phyloP scores from a whole-genome alignment of 768 basidiomycete genomes.

The Podaxis pistillaris region DNA sequence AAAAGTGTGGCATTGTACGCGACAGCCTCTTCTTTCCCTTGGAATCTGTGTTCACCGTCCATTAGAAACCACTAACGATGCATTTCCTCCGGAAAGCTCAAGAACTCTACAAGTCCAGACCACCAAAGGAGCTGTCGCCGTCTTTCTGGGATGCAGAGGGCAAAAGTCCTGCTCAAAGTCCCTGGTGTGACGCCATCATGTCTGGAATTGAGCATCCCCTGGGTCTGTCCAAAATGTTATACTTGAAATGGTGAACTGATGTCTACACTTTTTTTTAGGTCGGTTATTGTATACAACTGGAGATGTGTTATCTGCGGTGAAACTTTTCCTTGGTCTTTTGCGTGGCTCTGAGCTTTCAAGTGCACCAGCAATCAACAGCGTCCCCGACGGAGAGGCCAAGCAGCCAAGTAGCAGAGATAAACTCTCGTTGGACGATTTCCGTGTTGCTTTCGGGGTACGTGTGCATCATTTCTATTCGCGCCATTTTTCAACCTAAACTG shows the following conservation, averaged over 20 bases:
- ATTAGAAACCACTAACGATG: conserved; percentile 82
- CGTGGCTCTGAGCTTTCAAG: conserved; percentile 36
- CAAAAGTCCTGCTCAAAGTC: conserved; percentile 31
- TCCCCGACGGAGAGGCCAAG: conserved; percentile 10
- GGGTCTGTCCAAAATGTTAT: conserved; percentile 38
- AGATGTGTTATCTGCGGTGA: conserved; percentile 72
- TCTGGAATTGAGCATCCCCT: conserved; percentile 79
- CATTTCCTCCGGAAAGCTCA: conserved; percentile 75
- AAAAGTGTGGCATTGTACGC: conserved; percentile 83
- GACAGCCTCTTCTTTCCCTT: not conserved
- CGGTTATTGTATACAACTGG: conserved; percentile 90
- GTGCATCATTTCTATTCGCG: not conserved
- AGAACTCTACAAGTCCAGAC: conserved; percentile 51
- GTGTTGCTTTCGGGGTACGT: conserved; percentile 77
- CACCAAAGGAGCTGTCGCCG: conserved; percentile 64
- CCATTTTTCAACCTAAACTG: not conserved
- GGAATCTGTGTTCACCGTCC: conserved; percentile 7
- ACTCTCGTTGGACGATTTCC: conserved; percentile 84
- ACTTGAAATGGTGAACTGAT: not conserved
- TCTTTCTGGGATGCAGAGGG: conserved; percentile 81
- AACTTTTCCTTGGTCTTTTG: conserved; percentile 74
- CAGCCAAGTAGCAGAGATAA: conserved; percentile 50
- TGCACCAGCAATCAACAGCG: not conserved
- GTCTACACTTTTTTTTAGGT: conserved; percentile 41
- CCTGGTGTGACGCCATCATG: conserved; percentile 61